Evolutionary conservation across 1,284 basidiomycete species (phyloP).

Genomic region (Papiliotrema terrestris): DNA sequence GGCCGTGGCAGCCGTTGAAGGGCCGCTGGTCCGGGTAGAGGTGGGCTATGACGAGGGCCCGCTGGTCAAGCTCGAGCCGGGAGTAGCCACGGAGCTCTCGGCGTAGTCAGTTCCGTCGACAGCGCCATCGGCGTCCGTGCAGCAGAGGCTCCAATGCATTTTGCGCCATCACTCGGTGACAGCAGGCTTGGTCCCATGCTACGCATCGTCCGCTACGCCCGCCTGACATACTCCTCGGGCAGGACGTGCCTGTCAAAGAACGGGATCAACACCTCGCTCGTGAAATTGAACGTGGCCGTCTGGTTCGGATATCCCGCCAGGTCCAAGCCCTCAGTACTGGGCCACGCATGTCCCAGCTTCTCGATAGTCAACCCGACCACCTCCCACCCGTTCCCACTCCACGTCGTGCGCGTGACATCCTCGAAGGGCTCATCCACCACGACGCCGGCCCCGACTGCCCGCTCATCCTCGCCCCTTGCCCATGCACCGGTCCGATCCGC

Average conservation of each 20-base stretch:
- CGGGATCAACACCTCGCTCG: slow-evolving; percentile 10
- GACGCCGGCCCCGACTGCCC: no score
- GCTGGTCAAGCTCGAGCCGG: slow-evolving; percentile 3
- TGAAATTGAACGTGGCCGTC: slow-evolving; percentile 24
- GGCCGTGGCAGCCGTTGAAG: neutral
- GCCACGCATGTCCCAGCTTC: slow-evolving; percentile 20
- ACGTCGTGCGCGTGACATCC: slow-evolving; percentile 17
- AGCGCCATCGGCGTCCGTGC: no score
- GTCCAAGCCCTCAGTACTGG: slow-evolving; percentile 2
- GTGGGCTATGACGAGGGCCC: slow-evolving; percentile 10
- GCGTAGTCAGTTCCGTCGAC: neutral
- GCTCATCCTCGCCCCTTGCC: no score
- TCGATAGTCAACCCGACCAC: slow-evolving; percentile 17
- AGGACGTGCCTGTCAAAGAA: slow-evolving; percentile 19
- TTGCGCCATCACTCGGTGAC: no score
- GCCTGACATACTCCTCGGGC: neutral
- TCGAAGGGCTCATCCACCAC: slow-evolving; percentile 5
- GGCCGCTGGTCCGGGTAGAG: slow-evolving; percentile 9
- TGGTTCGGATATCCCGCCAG: slow-evolving; percentile 23
- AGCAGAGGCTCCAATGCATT: no score
- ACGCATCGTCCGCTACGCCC: no score
- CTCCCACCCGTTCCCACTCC: slow-evolving; percentile 13
- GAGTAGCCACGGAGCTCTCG: slow-evolving; percentile 2
- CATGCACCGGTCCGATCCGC: no score
- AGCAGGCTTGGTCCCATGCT: no score